A percentile compares a stretch with the other conserved stretches of the same genome.
These are phyloP conservation scores for Cryptosporidium tyzzeri DNA, from an alignment of 169 alveolate genomes.

Conservation along the genomic window DNA sequence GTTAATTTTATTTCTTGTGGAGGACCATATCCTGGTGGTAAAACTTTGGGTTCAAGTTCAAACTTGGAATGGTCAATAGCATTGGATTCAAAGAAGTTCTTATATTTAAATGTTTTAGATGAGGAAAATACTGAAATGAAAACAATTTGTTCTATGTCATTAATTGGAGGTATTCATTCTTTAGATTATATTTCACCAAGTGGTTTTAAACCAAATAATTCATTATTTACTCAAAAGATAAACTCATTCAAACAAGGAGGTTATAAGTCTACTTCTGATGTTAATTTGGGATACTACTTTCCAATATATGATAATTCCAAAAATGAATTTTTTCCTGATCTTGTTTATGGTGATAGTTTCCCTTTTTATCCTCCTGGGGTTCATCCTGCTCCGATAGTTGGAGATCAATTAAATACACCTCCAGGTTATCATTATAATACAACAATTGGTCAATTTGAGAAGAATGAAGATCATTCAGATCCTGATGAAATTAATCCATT, in stretches of 20 bases:
- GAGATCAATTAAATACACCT: background rate
- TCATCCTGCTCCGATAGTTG: conserved; percentile 28
- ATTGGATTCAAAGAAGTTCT: conserved; percentile 10
- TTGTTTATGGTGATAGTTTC: conserved; percentile 18
- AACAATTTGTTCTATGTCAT: conserved; percentile 20
- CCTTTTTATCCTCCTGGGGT: conserved; percentile 19
- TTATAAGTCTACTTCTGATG: background rate
- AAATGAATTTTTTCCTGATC: background rate
- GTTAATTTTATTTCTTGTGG: conserved; percentile 5
- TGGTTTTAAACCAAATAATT: background rate
- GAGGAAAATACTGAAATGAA: background rate
- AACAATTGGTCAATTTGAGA: conserved; percentile 20
- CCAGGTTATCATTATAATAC: conserved; percentile 11
- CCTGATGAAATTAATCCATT: background rate
- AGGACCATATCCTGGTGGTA: background rate
- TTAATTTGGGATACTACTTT: background rate
- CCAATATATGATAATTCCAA: background rate
- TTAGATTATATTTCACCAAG: conserved; percentile 10
- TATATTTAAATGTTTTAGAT: background rate
- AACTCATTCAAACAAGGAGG: conserved; percentile 11
- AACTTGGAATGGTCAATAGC: conserved; percentile 4
- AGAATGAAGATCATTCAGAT: background rate
- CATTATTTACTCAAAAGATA: conserved; percentile 2
- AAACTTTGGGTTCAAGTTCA: background rate
- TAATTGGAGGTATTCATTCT: background rate